Percentiles rank a stretch among this genome's conserved stretches.
These are phyloP conservation scores for Ceratocystis huliohia DNA, from an alignment of 2,329 filamentous ascomycete genomes.

Conservation along the genomic window DNA sequence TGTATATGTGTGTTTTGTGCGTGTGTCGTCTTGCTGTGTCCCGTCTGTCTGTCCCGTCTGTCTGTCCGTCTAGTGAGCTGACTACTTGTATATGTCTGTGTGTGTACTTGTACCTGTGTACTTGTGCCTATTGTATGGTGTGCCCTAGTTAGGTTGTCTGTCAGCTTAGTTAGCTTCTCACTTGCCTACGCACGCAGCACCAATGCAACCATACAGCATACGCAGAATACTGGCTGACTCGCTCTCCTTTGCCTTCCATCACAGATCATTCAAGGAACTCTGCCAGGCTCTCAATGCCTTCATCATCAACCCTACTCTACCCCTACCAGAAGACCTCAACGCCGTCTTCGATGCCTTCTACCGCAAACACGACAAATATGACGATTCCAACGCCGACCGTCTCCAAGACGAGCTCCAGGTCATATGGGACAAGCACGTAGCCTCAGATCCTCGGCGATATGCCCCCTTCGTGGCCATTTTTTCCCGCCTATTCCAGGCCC, in stretches of 20 bases:
- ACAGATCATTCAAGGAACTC: slow-evolving; percentile 48
- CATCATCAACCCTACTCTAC: slow-evolving; percentile 38
- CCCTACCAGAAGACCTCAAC: slow-evolving; percentile 53
- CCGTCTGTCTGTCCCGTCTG: neutral
- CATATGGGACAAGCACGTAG: slow-evolving; percentile 53
- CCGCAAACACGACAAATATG: slow-evolving; percentile 51
- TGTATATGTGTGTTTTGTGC: neutral
- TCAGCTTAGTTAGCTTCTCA: neutral
- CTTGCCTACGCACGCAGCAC: neutral
- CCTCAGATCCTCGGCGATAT: slow-evolving; percentile 42
- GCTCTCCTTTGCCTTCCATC: slow-evolving; percentile 20
- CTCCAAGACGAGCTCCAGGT: slow-evolving; percentile 59
- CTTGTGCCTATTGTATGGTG: no score
- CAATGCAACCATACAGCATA: slow-evolving; percentile 15
- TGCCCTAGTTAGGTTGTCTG: no score
- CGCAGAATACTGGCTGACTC: slow-evolving; percentile 20
- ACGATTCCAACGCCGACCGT: slow-evolving; percentile 56
- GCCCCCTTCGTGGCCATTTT: slow-evolving; percentile 58
- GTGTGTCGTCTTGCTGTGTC: neutral
- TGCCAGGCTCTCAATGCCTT: slow-evolving; percentile 43
- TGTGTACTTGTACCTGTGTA: neutral
- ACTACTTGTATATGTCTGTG: neutral
- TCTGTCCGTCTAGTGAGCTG: neutral
- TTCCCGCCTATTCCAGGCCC: slow-evolving; percentile 48
- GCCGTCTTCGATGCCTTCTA: slow-evolving; percentile 54